Conservation (phyloP, 1,284 basidiomycete species). For the Rhizoctonia solani region DNA sequence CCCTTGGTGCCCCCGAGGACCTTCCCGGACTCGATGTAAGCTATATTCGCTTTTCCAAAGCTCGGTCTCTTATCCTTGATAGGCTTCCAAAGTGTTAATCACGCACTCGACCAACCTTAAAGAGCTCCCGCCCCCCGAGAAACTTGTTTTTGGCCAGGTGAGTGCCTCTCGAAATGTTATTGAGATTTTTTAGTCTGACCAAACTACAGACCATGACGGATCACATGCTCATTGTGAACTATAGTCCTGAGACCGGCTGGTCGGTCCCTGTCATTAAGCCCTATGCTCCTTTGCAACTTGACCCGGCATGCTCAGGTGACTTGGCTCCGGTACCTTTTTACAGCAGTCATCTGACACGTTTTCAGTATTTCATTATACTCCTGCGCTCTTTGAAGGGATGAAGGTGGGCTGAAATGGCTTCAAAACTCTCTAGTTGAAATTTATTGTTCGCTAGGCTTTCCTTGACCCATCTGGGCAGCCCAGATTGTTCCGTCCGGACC, state of each 20-base stretch:
- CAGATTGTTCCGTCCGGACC: conserved; percentile 75
- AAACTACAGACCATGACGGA: conserved; percentile 57
- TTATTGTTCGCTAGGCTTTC: no score
- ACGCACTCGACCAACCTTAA: conserved; percentile 47
- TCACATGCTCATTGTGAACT: conserved; percentile 78
- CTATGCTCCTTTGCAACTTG: conserved; percentile 67
- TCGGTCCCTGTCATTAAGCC: conserved; percentile 79
- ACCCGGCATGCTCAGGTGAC: conserved; percentile 69
- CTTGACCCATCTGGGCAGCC: conserved; percentile 64
- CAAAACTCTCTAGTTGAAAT: no score
- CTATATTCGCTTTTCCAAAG: neutral
- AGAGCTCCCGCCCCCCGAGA: conserved; percentile 47
- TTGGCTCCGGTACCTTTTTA: conserved; percentile 34
- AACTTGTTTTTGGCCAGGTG: conserved; percentile 50
- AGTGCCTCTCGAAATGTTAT: conserved; percentile 44
- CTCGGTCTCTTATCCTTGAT: no score
- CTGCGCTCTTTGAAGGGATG: conserved; percentile 86
- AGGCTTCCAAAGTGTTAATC: conserved; percentile 53
- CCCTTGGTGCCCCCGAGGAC: conserved; percentile 15
- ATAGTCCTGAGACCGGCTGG: conserved; percentile 73
- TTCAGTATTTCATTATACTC: conserved; percentile 66
- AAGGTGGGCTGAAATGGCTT: conserved; percentile 57
- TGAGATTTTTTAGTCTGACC: neutral
- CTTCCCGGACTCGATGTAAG: conserved; percentile 15
- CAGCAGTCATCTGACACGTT: conserved; percentile 32